These are phyloP conservation scores for Fusarium sp. DNA, from an alignment of 2,329 filamentous ascomycete genomes.

Conservation along the genomic window DNA sequence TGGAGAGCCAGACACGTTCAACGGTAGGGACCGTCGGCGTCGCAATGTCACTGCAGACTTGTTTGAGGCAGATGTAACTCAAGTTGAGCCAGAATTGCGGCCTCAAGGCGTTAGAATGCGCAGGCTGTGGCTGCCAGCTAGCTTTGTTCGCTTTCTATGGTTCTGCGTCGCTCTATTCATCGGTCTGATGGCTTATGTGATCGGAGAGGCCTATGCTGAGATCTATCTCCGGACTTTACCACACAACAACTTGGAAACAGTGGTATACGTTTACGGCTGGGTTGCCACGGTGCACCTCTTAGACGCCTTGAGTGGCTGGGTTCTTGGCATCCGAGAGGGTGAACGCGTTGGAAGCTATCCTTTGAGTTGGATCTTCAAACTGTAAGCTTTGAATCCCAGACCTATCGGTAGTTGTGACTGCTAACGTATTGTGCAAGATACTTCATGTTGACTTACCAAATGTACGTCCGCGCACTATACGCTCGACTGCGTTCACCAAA, in stretches of 20 bases:
- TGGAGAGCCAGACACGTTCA: conserved; percentile 64
- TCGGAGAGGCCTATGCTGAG: conserved; percentile 77
- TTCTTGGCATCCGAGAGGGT: conserved; percentile 73
- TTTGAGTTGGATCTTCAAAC: conserved; percentile 77
- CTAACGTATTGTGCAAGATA: conserved; percentile 58
- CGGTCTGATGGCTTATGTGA: conserved; percentile 73
- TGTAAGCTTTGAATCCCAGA: conserved; percentile 58
- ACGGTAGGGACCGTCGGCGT: conserved; percentile 58
- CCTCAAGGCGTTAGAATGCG: conserved; percentile 57
- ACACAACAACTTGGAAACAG: conserved; percentile 74
- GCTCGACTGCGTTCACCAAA: conserved; percentile 73
- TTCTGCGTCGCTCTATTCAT: conserved; percentile 74
- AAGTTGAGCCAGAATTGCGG: conserved; percentile 43
- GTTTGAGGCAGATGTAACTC: conserved; percentile 55
- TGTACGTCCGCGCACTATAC: conserved; percentile 76
- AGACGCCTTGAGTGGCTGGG: conserved; percentile 74
- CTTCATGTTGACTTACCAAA: conserved; percentile 78
- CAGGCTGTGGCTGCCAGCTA: conserved; percentile 71
- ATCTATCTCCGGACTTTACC: conserved; percentile 75
- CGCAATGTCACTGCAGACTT: conserved; percentile 53
- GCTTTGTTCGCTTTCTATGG: conserved; percentile 77
- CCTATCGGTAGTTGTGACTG: neutral
- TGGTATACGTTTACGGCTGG: conserved; percentile 78
- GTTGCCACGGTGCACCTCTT: conserved; percentile 74
- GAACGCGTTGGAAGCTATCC: conserved; percentile 77